Conservation (phyloP, 176 grass and related monocot genomes). For the Aegilops umbellulata region DNA sequence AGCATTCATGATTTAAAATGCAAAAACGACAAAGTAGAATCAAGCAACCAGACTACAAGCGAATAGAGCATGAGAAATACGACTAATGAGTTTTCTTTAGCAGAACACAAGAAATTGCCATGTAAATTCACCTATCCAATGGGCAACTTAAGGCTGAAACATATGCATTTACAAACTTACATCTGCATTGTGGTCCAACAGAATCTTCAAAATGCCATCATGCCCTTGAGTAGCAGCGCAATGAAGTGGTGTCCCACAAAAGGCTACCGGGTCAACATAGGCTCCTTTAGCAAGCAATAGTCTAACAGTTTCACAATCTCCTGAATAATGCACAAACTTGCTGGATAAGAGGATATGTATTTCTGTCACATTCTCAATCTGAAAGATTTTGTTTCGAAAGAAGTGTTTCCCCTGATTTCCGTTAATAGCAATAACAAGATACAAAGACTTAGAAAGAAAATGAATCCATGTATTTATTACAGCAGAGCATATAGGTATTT, state of each 20-base stretch:
- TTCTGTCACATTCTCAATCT: not conserved
- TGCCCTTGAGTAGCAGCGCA: not conserved
- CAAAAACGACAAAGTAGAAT: too few relatives aligned
- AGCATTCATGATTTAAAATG: too few relatives aligned
- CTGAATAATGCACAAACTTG: not conserved
- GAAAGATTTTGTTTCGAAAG: too few relatives aligned
- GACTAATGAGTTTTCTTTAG: too few relatives aligned
- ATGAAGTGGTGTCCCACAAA: conserved; percentile 12
- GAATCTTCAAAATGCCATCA: not conserved
- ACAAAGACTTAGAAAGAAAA: not conserved
- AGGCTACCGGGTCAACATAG: not conserved
- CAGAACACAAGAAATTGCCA: too few relatives aligned
- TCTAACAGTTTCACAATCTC: not conserved
- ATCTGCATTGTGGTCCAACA: conserved; percentile 5
- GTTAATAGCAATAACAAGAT: too few relatives aligned
- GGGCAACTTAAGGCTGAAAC: too few relatives aligned
- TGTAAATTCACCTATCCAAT: too few relatives aligned
- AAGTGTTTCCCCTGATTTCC: too few relatives aligned
- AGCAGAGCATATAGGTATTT: not conserved
- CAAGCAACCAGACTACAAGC: too few relatives aligned
- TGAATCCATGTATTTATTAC: not conserved
- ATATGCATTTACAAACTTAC: conserved; percentile 22
- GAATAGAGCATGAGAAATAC: too few relatives aligned
- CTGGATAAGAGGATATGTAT: not conserved
- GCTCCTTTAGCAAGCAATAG: conserved; percentile 16